Percentiles rank a stretch among this genome's conserved stretches.
Conservation (phyloP, 257 asterid genomes). For the Plantago major region DNA sequence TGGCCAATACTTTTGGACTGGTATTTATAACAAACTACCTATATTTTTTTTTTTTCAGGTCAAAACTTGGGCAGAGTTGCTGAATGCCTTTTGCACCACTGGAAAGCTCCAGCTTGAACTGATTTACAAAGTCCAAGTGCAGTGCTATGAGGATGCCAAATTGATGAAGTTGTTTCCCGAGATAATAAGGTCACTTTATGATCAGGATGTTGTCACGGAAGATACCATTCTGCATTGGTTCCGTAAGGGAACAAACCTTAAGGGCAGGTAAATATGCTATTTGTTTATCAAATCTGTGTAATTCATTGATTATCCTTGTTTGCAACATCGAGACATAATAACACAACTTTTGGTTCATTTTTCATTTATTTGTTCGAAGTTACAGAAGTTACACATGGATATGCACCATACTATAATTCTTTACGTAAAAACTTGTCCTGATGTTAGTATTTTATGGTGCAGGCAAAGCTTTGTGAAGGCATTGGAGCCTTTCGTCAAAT, state of each 20-base stretch:
- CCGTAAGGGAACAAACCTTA: constrained; percentile 80
- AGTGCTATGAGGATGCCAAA: constrained; percentile 95
- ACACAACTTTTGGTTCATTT: too few relatives aligned
- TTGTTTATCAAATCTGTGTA: not conserved
- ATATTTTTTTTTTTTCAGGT: constrained; percentile 40
- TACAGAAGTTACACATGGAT: not conserved
- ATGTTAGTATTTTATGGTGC: constrained; percentile 1
- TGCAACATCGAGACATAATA: too few relatives aligned
- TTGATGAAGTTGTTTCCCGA: constrained; percentile 96
- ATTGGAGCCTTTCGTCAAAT: constrained; percentile 85
- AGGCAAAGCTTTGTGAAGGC: constrained; percentile 94
- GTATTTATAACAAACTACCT: not conserved
- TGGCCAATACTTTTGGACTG: not conserved
- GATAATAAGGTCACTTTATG: constrained; percentile 84
- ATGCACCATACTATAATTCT: not conserved
- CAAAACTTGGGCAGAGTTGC: constrained; percentile 77
- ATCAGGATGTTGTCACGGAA: constrained; percentile 94
- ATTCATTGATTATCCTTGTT: not conserved
- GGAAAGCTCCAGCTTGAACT: constrained; percentile 94
- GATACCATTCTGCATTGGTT: constrained; percentile 97
- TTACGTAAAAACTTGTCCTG: too few relatives aligned
- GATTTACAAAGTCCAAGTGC: constrained; percentile 87
- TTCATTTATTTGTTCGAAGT: not conserved
- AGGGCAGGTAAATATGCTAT: constrained; percentile 67
- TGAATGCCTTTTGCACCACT: constrained; percentile 78